Conservation (phyloP, 352 stramenopile species). For the Phytophthora citrophthora region DNA sequence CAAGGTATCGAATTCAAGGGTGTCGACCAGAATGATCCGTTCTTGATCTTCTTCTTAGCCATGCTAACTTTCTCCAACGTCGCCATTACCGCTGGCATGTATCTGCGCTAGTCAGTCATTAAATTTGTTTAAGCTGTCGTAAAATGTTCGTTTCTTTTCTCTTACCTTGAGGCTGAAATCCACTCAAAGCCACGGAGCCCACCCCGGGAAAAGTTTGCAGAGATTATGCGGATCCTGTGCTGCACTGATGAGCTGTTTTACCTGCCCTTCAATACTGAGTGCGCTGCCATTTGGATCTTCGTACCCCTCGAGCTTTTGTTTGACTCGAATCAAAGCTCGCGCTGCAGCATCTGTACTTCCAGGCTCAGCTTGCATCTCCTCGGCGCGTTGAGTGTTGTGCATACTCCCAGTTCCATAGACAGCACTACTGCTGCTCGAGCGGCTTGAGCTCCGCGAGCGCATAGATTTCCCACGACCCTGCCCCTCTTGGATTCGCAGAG, state of each 20-base stretch:
- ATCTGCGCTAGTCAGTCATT: conserved; percentile 8
- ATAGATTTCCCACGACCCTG: conserved; percentile 14
- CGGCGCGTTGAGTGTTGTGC: conserved; percentile 16
- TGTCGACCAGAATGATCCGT: conserved; percentile 33
- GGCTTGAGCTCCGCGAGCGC: conserved; percentile 23
- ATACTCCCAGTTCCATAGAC: conserved; percentile 12
- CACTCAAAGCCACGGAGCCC: conserved; percentile 94
- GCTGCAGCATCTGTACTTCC: conserved; percentile 87
- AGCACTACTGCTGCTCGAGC: conserved; percentile 23
- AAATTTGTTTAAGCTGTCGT: no score
- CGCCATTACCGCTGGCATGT: conserved; percentile 26
- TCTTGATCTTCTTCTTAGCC: conserved; percentile 42
- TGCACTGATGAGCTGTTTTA: conserved; percentile 97
- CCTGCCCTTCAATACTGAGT: conserved; percentile 97
- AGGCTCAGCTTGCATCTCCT: conserved; percentile 38
- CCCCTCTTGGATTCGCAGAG: conserved; percentile 77
- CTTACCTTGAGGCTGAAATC: no score
- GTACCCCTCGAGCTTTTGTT: conserved; percentile 98
- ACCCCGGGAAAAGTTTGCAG: conserved; percentile 95
- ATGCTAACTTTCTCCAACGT: conserved; percentile 30
- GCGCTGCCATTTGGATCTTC: conserved; percentile 97
- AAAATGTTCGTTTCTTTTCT: no score
- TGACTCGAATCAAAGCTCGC: conserved; percentile 95
- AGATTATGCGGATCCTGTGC: conserved; percentile 97
- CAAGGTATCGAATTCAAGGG: conserved; percentile 23